Percentiles rank a stretch among this genome's conserved stretches.
Evolutionary conservation across 2,329 filamentous ascomycete species (phyloP).

Genomic region (Fusarium aywerte): DNA sequence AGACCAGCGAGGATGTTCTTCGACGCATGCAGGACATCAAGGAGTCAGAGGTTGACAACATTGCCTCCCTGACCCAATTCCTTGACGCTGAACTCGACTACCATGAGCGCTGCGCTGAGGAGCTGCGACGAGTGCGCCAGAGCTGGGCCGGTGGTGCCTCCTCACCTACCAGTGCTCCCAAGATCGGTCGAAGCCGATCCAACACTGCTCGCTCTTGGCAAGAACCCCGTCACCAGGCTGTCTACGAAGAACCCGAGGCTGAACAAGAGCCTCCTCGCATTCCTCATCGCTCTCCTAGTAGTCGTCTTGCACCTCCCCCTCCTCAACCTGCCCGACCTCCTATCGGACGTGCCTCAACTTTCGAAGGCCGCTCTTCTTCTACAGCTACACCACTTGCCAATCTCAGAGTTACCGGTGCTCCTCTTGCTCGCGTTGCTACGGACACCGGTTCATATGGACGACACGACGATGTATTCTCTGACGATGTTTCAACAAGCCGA

Average conservation of each 20-base stretch:
- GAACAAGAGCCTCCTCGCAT: slow-evolving; percentile 53
- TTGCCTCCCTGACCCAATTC: slow-evolving; percentile 82
- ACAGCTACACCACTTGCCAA: slow-evolving; percentile 41
- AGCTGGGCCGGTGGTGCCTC: slow-evolving; percentile 54
- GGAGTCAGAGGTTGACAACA: slow-evolving; percentile 85
- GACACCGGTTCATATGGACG: slow-evolving; percentile 44
- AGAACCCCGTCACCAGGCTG: slow-evolving; percentile 50
- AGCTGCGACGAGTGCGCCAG: slow-evolving; percentile 69
- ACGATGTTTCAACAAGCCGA: slow-evolving; percentile 63
- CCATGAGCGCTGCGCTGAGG: slow-evolving; percentile 89
- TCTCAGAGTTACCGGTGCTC: slow-evolving; percentile 47
- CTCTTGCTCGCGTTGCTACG: slow-evolving; percentile 58
- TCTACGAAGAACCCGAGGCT: slow-evolving; percentile 50
- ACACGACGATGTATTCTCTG: slow-evolving; percentile 58
- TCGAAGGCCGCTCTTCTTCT: slow-evolving; percentile 47
- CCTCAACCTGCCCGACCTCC: slow-evolving; percentile 52
- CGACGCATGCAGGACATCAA: slow-evolving; percentile 97
- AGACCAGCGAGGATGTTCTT: slow-evolving; percentile 90
- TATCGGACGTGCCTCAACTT: slow-evolving; percentile 54
- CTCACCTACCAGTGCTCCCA: slow-evolving; percentile 38
- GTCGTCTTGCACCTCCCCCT: slow-evolving; percentile 49
- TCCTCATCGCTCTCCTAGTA: slow-evolving; percentile 56
- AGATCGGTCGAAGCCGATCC: slow-evolving; percentile 54
- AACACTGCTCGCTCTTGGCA: slow-evolving; percentile 62
- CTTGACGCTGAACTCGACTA: slow-evolving; percentile 90